Percentiles rank a stretch among this genome's conserved stretches.
Conservation (phyloP, 371 early-diverging fungal genomes). For the Actinomucor elegans region DNA sequence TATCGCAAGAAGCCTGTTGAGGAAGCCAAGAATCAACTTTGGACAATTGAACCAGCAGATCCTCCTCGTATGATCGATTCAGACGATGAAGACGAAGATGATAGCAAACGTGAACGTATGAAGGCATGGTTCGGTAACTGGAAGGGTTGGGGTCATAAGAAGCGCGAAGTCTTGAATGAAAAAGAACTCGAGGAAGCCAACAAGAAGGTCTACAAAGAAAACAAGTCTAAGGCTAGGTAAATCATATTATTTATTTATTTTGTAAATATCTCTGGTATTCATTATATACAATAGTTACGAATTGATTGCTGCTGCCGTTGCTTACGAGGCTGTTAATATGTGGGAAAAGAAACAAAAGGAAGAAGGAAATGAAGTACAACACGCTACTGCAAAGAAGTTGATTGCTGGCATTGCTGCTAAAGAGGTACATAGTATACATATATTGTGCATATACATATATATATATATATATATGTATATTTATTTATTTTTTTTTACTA, state of each 20-base stretch:
- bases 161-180: constrained; percentile 21
- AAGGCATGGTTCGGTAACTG: constrained; percentile 37
- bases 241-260: neutral
- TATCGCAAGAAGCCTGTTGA: constrained; percentile 24
- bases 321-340: constrained; percentile 49
- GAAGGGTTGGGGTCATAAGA: constrained; percentile 31
- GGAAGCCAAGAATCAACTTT: constrained; percentile 25
- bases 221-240: constrained; percentile 29
- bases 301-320: constrained; percentile 55
- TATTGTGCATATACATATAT: neutral
- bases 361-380: constrained; percentile 29
- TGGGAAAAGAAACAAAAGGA: constrained; percentile 37
- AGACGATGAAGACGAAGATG: constrained; percentile 35
- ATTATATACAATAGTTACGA: constrained; percentile 29
- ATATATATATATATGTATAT: neutral
- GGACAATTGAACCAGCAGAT: constrained; percentile 26
- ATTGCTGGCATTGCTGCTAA: constrained; percentile 46
- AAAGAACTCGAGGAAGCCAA: constrained; percentile 34
- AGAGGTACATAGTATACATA: constrained; percentile 25
- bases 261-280: neutral
- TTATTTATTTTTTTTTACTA: neutral
- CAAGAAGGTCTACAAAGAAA: constrained; percentile 34
- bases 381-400: constrained; percentile 44
- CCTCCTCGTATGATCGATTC: constrained; percentile 25
- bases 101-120: constrained; percentile 31